Base-by-base conservation (phyloP, 306 rosid genomes). In the Cicer pinnatifidum region DNA sequence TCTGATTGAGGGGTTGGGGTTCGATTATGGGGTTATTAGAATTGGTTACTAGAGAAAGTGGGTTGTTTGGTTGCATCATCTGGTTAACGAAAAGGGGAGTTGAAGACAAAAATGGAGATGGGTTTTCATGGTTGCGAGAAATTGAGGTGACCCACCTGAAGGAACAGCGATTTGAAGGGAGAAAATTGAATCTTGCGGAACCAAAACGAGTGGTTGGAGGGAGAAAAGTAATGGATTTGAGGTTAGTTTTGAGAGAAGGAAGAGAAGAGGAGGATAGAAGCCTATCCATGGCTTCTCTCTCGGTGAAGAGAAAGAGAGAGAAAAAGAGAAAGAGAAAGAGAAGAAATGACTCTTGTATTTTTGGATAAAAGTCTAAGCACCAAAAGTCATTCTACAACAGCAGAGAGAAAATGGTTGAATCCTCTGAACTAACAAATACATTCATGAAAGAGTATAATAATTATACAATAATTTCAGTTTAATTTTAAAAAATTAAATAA, bases 251-350 rank as follows among this genome's bases (percentile, higher is more conserved):
- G 60, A 85, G 83, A 69, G 90, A 78, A 64, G 87, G 53, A 3
- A 82, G 65, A 70, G 90, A 79, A 56, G 93, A 73, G 40, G 96
- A 86, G 39, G 86, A 91, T 52, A 93, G 86, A 86, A 93, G 92
- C 92, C 93, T 89, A 67, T 91, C 98, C 98, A 93, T 93, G 88
- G 85, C 83, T 46, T 82, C 82, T 17, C 63, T 67, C 4, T 28
- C 4, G 33, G 59, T 62, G 8, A 48, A 76, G 52, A 77, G 72
- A 28, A 3, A 8, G 11, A 20, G 38, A 33, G 54, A 50, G 59
- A 17, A 1, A 17, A 17, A 13, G 61, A 66, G 9, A 61, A 10
- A 41, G 78, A 11, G 53, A 41, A 63, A 20, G 33, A 28, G 35
- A 28, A 28, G 35, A 28, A 28, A 5, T n/a, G 35, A 28, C 0